Conservation (phyloP, 129 eudicot genomes). For the Helichrysum umbraculigerum region DNA sequence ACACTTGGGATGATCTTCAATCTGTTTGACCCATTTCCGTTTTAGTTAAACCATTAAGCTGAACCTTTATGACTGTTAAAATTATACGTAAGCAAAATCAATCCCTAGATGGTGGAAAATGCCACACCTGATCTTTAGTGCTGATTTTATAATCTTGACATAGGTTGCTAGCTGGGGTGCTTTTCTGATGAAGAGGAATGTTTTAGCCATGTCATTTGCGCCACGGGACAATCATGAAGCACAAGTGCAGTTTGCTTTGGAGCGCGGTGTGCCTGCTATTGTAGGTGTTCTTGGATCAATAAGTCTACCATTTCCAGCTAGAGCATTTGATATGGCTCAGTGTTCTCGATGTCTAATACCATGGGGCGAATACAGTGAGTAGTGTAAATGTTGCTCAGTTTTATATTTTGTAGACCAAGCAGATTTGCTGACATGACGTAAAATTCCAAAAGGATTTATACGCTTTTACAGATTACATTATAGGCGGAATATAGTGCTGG, state of each 20-base stretch:
- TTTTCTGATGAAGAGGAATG: slow-evolving; percentile 83
- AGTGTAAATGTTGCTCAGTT: neutral
- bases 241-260: slow-evolving; percentile 95
- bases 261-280: slow-evolving; percentile 91
- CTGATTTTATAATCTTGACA: slow-evolving; percentile 21
- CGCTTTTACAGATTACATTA: neutral
- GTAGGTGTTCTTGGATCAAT: slow-evolving; percentile 91
- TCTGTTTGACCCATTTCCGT: neutral
- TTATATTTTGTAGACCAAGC: neutral
- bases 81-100: neutral
- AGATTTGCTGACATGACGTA: neutral
- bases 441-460: neutral
- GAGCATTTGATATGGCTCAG: slow-evolving; percentile 97
- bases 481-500: neutral
- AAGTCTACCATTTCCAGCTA: slow-evolving; percentile 78
- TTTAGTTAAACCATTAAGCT: neutral
- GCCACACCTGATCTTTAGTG: neutral
- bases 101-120: neutral
- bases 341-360: slow-evolving; percentile 90
- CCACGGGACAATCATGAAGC: slow-evolving; percentile 98
- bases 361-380: slow-evolving; percentile 79
- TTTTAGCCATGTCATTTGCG: slow-evolving; percentile 88
- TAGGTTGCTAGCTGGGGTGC: slow-evolving; percentile 99
- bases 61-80: neutral
- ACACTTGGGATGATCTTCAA: neutral